Conservation (phyloP, 2,329 filamentous ascomycete genomes). For the Leptographium galeiforme region DNA sequence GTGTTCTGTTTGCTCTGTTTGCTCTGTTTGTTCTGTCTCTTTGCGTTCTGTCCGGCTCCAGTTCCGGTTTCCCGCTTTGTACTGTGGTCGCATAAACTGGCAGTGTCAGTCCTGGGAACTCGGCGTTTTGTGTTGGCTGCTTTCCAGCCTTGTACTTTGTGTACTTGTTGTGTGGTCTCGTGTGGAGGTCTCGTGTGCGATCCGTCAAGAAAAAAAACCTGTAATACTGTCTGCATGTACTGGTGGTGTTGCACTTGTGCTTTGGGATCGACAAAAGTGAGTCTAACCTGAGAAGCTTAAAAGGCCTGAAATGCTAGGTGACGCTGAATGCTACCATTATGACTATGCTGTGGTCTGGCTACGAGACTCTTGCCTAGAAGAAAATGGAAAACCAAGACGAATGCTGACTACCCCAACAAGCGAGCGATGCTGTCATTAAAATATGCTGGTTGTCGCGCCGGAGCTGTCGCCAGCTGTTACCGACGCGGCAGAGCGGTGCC, state of each 20-base stretch:
- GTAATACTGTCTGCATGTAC: too few relatives aligned
- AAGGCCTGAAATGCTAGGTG: too few relatives aligned
- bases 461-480: not conserved
- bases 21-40: not conserved
- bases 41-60: too few relatives aligned
- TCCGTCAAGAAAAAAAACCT: too few relatives aligned
- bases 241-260: too few relatives aligned
- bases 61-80: not conserved
- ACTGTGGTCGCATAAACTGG: not conserved
- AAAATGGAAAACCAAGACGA: too few relatives aligned
- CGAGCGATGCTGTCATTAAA: not conserved
- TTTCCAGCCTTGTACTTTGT: not conserved
- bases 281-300: too few relatives aligned
- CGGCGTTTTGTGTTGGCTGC: not conserved
- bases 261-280: too few relatives aligned
- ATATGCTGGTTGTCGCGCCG: not conserved
- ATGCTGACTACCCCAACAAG: too few relatives aligned
- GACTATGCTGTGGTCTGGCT: not conserved
- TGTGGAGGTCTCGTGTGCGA: too few relatives aligned
- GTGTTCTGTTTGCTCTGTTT: not conserved
- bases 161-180: too few relatives aligned
- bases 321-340: not conserved
- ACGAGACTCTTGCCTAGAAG: too few relatives aligned
- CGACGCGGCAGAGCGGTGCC: not conserved
- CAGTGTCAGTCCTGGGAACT: not conserved